These are phyloP conservation scores for Fraxinus nigra DNA, from an alignment of 305 asterid species.

Conservation along the genomic window DNA sequence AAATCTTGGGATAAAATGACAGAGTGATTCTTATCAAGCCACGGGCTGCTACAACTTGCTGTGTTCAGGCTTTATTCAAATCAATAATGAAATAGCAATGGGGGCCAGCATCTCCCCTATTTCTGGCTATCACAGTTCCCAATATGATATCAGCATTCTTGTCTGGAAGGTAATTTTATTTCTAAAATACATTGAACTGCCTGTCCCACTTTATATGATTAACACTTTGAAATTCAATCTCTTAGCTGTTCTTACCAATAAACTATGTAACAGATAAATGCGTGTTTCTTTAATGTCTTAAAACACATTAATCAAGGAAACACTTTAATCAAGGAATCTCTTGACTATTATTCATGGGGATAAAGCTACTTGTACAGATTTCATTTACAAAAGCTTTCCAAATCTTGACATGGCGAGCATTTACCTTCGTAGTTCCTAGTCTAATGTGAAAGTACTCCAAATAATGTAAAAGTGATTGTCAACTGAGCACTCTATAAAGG, in stretches of 20 bases:
- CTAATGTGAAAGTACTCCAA: too few relatives aligned
- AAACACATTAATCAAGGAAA: conserved; percentile 39
- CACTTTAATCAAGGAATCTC: conserved; percentile 37
- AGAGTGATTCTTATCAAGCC: conserved; percentile 74
- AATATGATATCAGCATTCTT: conserved; percentile 71
- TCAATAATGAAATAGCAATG: conserved; percentile 60
- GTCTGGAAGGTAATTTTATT: conserved; percentile 57
- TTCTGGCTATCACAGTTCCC: conserved; percentile 42
- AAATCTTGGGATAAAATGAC: conserved; percentile 24
- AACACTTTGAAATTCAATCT: conserved; percentile 9
- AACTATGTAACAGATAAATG: conserved; percentile 15
- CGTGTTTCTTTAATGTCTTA: conserved; percentile 20
- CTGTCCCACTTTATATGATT: conserved; percentile 23
- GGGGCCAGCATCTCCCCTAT: conserved; percentile 67
- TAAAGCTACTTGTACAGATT: too few relatives aligned
- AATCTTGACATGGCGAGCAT: too few relatives aligned
- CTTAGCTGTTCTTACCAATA: conserved; percentile 8
- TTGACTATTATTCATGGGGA: conserved; percentile 24
- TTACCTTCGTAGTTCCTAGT: too few relatives aligned
- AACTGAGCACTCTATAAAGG: too few relatives aligned
- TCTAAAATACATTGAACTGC: conserved; percentile 3
- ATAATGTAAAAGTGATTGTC: too few relatives aligned
- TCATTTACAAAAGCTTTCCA: too few relatives aligned
- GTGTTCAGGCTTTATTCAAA: conserved; percentile 61
- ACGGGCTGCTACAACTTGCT: conserved; percentile 68